Base-by-base conservation (phyloP, 2,329 filamentous ascomycete genomes). In the Aspergillus tanneri region DNA sequence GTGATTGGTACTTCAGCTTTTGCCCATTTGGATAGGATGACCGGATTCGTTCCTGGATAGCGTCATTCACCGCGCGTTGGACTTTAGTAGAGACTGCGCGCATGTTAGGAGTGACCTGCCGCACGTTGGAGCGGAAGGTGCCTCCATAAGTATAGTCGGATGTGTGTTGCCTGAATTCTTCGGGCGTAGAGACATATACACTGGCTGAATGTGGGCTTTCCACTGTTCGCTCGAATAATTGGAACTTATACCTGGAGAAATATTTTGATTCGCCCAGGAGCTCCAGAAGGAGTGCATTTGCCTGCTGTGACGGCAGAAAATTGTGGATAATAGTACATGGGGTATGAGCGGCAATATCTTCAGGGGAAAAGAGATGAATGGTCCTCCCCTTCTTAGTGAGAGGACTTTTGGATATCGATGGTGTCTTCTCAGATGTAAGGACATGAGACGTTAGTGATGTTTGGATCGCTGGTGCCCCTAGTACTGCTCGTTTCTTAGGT, bases 281-380 rank as follows among this genome's bases (percentile, higher is more conserved):
- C 65, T 97, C 91, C 24, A 70, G 67, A 1, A 97, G 75, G 10
- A 99, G 76, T 1, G 78, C 76, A 55, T 90, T 86, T 30, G 93
- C 92, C 49, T 87, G 77, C 2, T 84, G 75, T 0, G 77, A 23
- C 0, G 89, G 84, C 0, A 99, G 76, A 59, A 97, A 96, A 62
- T 96, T 93, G 69, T 95, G 90, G 46, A 96, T 84, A 56, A 97
- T 87, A 9, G 88, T 91, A 70, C 91, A 96, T 1, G 93, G 90
- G 0, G 92, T 96, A 63, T 95, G 81, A 19, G 81, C 78, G 40
- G 88, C 86, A 37, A 97, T 82, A 59, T 96, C 90, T 30, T 83
- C 76, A 0, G 91, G 88, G 34, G 88, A 83, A 68, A 87, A 97
- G 0, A 97, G 76, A 63, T 92, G 87, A 2, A 97, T 71, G 0